Conservation (phyloP, 345 rosid species). For the Alliaria petiolata region DNA sequence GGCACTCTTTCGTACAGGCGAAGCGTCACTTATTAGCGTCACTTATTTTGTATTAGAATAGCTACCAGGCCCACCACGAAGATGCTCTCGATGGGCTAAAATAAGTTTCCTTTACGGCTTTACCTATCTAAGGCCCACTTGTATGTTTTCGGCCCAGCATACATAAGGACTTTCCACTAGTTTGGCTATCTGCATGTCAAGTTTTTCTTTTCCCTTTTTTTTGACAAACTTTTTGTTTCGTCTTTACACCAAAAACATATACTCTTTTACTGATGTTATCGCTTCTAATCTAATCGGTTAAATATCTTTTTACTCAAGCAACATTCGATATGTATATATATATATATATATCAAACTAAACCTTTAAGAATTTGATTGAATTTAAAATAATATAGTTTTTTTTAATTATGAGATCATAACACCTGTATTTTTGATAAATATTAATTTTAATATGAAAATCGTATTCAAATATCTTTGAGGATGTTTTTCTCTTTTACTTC, state of each 20-base stretch:
- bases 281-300: too few species aligned
- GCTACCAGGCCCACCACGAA: too few species aligned
- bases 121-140: neutral
- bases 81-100: neutral
- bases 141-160: neutral
- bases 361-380: neutral
- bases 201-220: neutral
- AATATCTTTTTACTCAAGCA: neutral
- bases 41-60: too few species aligned
- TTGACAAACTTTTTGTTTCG: neutral
- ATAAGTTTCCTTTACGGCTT: neutral
- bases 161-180: neutral
- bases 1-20: neutral
- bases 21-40: constrained; percentile 1
- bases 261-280: too few species aligned
- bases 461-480: neutral
- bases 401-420: neutral
- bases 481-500: neutral
- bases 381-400: neutral
- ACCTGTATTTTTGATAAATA: neutral
- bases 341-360: neutral
- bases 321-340: neutral
- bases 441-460: neutral
- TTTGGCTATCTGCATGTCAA: neutral
- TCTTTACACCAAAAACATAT: neutral